Evolutionary conservation across 164 flowering plant species (phyloP), one percentile per base, ranked within the genome.

Genomic region (Stephania cephalantha): DNA sequence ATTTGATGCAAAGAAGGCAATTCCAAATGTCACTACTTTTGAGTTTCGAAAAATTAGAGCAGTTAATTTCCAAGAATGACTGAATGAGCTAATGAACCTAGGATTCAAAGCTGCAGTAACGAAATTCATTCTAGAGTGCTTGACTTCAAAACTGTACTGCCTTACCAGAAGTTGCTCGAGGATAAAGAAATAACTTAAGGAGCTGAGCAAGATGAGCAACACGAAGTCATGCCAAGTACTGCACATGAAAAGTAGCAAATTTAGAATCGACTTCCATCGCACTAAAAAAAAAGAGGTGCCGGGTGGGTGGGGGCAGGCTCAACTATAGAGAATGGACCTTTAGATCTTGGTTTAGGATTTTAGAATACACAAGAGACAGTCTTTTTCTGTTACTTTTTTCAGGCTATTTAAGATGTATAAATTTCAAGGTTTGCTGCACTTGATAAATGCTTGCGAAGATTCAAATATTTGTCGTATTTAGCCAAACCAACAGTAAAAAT

Each of bases 121-220:
- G 66, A n/a, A 61, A 61, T 61, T 17, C n/a, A 61, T 61, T 61
- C 9, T 61, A 3, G 66, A 61, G 66, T 61, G 5, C 25, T 50
- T 63, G 44, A 25, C 25, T 15, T 74, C 53, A 63, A 9, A 73
- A 71, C 42, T 45, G 79, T 46, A 70, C 65, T 17, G 64, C 18
- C 90, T 71, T 88, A 94, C 98, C 95, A 94, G 85, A 53, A 94
- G 86, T 86, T 94, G 98, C 90, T 92, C 98, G 53, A 95, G 89
- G 87, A 92, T 89, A 86, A 94, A 94, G 87, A 92, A 94, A 79
- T 92, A 94, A 85, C 97, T 92, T 46, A 94, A 82, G 46, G 98
- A 86, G 86, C 97, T 92, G 69, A 94, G 89, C 83, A 94, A 80
- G 79, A 90, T 81, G 10, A 94, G 97, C 78, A 91, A 90, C 80